Base-by-base conservation (phyloP, 805 yeast species). In the Kazachstania kunashirensis region DNA sequence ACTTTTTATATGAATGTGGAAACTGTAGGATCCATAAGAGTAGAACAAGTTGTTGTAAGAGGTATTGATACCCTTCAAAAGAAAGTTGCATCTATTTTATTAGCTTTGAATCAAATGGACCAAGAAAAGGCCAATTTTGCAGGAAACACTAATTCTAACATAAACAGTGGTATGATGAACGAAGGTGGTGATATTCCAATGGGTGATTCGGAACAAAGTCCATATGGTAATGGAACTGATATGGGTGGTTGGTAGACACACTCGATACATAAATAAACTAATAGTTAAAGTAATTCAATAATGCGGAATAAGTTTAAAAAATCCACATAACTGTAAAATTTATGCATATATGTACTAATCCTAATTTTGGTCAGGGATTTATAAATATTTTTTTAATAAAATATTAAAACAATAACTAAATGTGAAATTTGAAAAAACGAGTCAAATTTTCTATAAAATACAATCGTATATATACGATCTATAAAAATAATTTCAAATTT, bases 1-100 rank as follows among this genome's bases (percentile, higher is more conserved):
- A 77, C 76, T 46, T 92, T 79, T 51, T 92, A 92, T 60, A 64
- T 89, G 54, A 89, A 84, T 47, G 83, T 94, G 8, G 99, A 92
- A 61, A 84, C 96, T 1, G 82, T 88, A 11, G 98, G 98, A 3
- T 76, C 79, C 34, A 73, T 92, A 41, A 75, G 83, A 37, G 94
- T 96, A 1, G 83, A 86, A 52, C 94, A 84, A 48, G 96, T 92
- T 20, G 84, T 92, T 16, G 63, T 77, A 35, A 77, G 88, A 50
- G 88, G 95, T 33, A 77, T 94, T 47, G 78, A 74, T 36, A 86
- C 86, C 23, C 65, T 92, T 49, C 95, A 86, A 59, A 78, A 79
- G 62, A 92, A 92, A 62, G 75, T 92, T 33, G 98, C 96, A 10
- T 83, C 84, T 41, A 78, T 92, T 74, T 83, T 40, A 72, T 78